Evolutionary conservation across 805 yeast species (phyloP), one percentile per base, ranked within the genome.

Genomic region (Candida anglica): DNA sequence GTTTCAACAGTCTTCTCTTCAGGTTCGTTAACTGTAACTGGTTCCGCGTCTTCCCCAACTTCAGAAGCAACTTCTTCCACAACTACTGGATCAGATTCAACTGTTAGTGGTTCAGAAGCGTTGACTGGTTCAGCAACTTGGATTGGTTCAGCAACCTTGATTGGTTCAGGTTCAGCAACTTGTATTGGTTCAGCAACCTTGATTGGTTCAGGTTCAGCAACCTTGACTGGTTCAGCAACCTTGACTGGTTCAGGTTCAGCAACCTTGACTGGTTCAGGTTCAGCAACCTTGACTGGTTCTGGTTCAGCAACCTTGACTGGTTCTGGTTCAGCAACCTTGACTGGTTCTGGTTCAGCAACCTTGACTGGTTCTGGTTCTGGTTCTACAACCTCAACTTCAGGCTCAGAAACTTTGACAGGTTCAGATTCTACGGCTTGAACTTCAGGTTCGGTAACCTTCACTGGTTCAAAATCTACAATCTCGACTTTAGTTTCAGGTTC

Each of bases 1-100:
- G 19, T 33, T 15, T 4, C 30, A 13, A n/a, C 25, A 24, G 19
- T 5, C 20, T 25, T 30, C 17, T 18, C 31, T 14, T 14, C 32
- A 13, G 28, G 5, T 19, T 39, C 43, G 16, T 23, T 26, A 25
- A 19, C 31, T 27, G 20, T 24, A n/a, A 3, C 27, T 14, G 28
- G 28, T 15, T 15, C 28, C 5, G 11, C 32, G 10, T 5, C 19
- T 13, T n/a, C 28, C 19, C 19, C 34, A 15, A 30, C 4, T 6
- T 29, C 31, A 14, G 30, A 15, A 11, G 10, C 27, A 30, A 16
- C 13, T 4, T 23, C 33, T 14, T 24, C 27, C 6, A 24, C n/a
- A 10, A 6, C 15, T 9, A 6, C 11, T 10, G 27, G 15, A 13
- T 7, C 11, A 24, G n/a, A 7, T 24, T 24, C 28, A 26, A 26